Evolutionary conservation across 2,329 filamentous ascomycete genomes (phyloP).

Genomic region (Elsinoe fawcettii): DNA sequence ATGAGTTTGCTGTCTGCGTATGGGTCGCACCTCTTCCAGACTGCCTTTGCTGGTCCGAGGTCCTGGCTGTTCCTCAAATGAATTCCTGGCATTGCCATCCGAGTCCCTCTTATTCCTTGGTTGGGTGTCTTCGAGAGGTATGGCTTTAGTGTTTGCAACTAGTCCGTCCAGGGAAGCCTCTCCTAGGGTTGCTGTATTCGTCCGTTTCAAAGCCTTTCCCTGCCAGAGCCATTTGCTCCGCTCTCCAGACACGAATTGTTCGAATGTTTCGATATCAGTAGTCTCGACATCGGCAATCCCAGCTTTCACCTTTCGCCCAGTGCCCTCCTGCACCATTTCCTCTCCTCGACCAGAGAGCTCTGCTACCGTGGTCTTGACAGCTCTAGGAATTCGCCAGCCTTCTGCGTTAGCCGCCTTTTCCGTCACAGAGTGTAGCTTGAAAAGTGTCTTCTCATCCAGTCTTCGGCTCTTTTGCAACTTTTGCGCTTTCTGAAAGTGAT

Average conservation of each 20-base stretch:
- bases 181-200: constrained; percentile 17
- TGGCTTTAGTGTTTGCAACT: background rate
- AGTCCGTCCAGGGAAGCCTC: constrained; percentile 15
- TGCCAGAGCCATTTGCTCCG: constrained; percentile 91
- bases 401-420: constrained; percentile 85
- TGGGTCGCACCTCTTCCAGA: background rate
- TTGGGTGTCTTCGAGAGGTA: background rate
- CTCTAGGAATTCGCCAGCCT: constrained; percentile 84
- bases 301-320: constrained; percentile 72
- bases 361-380: constrained; percentile 89
- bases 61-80: background rate
- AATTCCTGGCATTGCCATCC: background rate
- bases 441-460: constrained; percentile 74
- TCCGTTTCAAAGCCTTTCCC: constrained; percentile 69
- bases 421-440: constrained; percentile 72
- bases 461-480: constrained; percentile 71
- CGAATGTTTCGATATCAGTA: constrained; percentile 75
- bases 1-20: background rate
- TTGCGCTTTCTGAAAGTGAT: constrained; percentile 81
- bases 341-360: constrained; percentile 90
- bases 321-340: constrained; percentile 93
- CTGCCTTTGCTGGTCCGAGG: constrained; percentile 10
- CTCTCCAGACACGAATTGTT: constrained; percentile 69
- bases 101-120: background rate
- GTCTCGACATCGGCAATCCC: constrained; percentile 92